Conservation (phyloP, 129 eudicot genomes). For the Erigeron canadensis region DNA sequence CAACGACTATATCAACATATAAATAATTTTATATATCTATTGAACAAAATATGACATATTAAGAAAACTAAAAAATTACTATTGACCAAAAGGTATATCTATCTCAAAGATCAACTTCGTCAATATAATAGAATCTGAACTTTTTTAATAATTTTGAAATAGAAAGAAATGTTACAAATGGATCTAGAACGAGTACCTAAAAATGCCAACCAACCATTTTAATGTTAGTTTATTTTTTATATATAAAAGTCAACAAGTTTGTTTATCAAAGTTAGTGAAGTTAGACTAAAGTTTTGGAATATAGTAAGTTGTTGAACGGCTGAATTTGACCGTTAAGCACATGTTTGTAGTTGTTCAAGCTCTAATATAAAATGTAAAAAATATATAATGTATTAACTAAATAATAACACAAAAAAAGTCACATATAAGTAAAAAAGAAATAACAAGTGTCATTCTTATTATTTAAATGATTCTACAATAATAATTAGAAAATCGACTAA, state of each 20-base stretch:
- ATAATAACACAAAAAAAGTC: too few relatives aligned
- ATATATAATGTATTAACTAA: too few relatives aligned
- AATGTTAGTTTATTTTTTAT: neutral
- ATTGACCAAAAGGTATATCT: neutral
- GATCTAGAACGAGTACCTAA: neutral
- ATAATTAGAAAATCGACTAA: too few relatives aligned
- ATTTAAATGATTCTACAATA: too few relatives aligned
- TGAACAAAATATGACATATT: neutral
- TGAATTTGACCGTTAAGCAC: constrained; percentile 11
- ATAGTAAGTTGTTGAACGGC: constrained; percentile 1
- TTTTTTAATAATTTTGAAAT: too few relatives aligned
- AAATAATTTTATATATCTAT: neutral
- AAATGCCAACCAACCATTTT: neutral
- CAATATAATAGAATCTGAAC: too few relatives aligned
- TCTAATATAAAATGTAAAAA: too few relatives aligned
- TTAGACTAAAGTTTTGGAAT: neutral
- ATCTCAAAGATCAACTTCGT: neutral
- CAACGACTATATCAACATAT: constrained; percentile 2
- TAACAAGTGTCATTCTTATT: too few relatives aligned
- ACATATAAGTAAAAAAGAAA: too few relatives aligned
- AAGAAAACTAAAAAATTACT: neutral
- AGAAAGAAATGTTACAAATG: neutral
- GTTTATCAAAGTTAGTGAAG: constrained; percentile 7
- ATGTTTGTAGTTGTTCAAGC: neutral
- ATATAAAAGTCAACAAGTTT: constrained; percentile 7